These are phyloP conservation scores for Rhizopogon roseolus DNA, from an alignment of 768 basidiomycete genomes.

Conservation along the genomic window DNA sequence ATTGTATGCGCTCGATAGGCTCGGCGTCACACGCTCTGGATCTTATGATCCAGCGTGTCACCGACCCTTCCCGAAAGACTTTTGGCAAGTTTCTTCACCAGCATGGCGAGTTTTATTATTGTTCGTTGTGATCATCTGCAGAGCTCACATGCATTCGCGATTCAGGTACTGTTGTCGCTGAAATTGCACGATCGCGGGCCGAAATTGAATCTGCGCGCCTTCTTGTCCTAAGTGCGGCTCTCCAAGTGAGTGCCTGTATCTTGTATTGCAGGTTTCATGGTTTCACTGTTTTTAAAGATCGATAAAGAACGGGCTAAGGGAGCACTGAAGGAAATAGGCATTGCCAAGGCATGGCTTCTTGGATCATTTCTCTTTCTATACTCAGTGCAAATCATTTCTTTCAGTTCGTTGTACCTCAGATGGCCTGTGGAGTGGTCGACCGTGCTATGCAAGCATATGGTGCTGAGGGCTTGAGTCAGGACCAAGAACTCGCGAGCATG, in stretches of 20 bases:
- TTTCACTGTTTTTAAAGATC: slow-evolving; percentile 45
- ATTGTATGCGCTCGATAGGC: slow-evolving; percentile 97
- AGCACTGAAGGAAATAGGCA: slow-evolving; percentile 94
- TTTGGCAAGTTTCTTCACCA: slow-evolving; percentile 91
- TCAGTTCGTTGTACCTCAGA: slow-evolving; percentile 89
- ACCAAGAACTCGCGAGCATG: slow-evolving; percentile 71
- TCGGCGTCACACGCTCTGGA: slow-evolving; percentile 82
- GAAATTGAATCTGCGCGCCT: slow-evolving; percentile 88
- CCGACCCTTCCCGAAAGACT: slow-evolving; percentile 87
- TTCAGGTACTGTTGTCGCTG: slow-evolving; percentile 79
- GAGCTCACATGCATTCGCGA: not conserved
- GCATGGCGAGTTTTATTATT: slow-evolving; percentile 56
- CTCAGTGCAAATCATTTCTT: not conserved
- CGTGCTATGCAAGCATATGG: slow-evolving; percentile 95
- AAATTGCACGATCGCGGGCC: slow-evolving; percentile 88
- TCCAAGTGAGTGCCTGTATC: slow-evolving; percentile 47
- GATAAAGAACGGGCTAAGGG: slow-evolving; percentile 91
- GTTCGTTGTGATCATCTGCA: not conserved
- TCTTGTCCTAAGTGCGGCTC: slow-evolving; percentile 87
- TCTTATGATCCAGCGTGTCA: slow-evolving; percentile 84
- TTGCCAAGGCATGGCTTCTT: slow-evolving; percentile 71
- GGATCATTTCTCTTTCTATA: not conserved
- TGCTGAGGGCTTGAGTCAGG: slow-evolving; percentile 94
- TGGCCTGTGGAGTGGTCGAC: slow-evolving; percentile 87
- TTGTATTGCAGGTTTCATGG: not conserved